phyloP scores from a whole-genome alignment of 345 rosid genomes.

The Eucalyptus virginea region DNA sequence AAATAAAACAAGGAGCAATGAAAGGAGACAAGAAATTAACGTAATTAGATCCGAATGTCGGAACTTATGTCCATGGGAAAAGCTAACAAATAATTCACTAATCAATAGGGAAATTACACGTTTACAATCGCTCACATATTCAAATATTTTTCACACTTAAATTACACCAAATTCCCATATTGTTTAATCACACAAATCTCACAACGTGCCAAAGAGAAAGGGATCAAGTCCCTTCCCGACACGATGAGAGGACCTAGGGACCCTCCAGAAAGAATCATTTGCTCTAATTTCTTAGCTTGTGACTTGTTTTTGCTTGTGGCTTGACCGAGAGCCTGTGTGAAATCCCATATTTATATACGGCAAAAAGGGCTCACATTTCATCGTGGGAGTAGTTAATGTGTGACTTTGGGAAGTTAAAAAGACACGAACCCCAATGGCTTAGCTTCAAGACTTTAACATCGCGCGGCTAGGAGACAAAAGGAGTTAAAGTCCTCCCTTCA shows the following conservation, averaged over 20 bases:
- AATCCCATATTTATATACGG: no score
- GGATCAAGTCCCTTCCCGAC: not conserved
- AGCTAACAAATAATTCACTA: not conserved
- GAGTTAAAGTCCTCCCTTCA: not conserved
- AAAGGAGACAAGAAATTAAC: no score
- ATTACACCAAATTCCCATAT: not conserved
- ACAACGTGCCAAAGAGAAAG: not conserved
- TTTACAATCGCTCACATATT: no score
- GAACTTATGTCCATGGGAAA: fast-evolving
- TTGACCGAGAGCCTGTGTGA: no score
- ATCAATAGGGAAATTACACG: no score
- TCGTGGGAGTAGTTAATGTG: not conserved
- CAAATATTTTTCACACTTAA: no score
- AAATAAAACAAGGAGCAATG: no score
- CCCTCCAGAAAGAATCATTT: not conserved
- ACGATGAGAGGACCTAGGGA: not conserved
- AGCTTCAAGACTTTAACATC: not conserved
- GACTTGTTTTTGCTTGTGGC: no score
- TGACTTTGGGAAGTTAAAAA: not conserved
- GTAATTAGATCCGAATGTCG: fast-evolving
- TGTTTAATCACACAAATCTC: not conserved
- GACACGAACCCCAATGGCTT: not conserved
- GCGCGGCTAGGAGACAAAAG: not conserved
- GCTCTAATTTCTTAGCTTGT: not conserved
- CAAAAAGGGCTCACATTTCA: no score